Conservation (phyloP, 202 grass and related monocot genomes). For the Carex sylvatica region DNA sequence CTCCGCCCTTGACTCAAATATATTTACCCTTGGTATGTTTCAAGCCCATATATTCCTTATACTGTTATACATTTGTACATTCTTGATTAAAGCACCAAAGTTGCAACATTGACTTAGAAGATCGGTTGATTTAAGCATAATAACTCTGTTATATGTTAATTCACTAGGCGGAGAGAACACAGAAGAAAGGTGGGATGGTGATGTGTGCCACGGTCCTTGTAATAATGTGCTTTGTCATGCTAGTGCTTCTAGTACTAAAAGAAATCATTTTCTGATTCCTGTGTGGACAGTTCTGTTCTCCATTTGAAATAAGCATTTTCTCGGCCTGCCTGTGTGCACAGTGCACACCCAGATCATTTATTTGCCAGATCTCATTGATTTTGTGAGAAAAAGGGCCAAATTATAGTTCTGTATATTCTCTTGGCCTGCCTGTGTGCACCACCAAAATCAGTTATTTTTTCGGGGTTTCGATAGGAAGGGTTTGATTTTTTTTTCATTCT, state of each 20-base stretch:
- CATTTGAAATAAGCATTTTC: background rate
- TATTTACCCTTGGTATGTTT: background rate
- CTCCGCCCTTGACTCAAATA: background rate
- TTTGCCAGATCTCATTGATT: background rate
- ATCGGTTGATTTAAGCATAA: background rate
- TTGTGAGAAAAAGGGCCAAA: background rate
- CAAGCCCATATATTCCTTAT: background rate
- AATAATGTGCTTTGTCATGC: constrained; percentile 47
- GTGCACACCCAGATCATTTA: background rate
- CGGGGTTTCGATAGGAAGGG: background rate
- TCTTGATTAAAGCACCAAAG: background rate
- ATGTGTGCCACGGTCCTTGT: constrained; percentile 39
- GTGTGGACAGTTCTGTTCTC: background rate
- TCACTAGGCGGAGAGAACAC: constrained; percentile 35
- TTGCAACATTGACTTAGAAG: background rate
- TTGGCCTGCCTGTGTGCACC: background rate
- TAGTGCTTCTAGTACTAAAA: constrained; percentile 42
- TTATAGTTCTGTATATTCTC: constrained; percentile 17
- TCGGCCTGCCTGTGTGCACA: background rate
- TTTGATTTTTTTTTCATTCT: constrained; percentile 28
- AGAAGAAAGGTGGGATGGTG: constrained; percentile 44
- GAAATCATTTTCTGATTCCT: constrained; percentile 39
- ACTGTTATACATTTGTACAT: background rate
- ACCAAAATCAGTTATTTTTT: background rate
- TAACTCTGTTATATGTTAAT: constrained; percentile 1